phyloP scores from a whole-genome alignment of 129 eudicot species.

The Flaveria sonorensis region DNA sequence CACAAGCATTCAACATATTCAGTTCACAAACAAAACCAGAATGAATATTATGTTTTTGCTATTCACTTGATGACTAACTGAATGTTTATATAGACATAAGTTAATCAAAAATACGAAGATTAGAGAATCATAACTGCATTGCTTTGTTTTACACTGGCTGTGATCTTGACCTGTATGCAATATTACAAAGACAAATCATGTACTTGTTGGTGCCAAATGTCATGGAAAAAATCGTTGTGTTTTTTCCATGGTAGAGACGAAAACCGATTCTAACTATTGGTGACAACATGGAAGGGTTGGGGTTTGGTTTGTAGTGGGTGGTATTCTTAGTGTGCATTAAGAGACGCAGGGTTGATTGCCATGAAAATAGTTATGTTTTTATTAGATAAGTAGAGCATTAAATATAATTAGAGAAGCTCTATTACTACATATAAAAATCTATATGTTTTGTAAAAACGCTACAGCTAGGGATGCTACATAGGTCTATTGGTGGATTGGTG shows the following conservation, averaged over 20 bases:
- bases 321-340: too few relatives aligned
- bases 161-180: constrained; percentile 6
- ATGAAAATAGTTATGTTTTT: too few relatives aligned
- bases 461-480: too few relatives aligned
- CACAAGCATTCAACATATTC: neutral
- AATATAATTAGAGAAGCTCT: too few relatives aligned
- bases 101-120: neutral
- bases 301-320: too few relatives aligned
- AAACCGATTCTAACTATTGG: too few relatives aligned
- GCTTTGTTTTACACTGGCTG: neutral
- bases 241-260: neutral
- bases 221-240: neutral
- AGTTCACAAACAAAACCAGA: neutral
- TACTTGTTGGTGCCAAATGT: neutral
- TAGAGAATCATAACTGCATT: neutral
- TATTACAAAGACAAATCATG: neutral
- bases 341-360: too few relatives aligned
- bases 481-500: too few relatives aligned
- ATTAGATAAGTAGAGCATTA: too few relatives aligned
- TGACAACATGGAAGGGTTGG: too few relatives aligned
- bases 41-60: neutral
- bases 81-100: neutral
- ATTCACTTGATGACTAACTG: neutral
- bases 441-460: too few relatives aligned
- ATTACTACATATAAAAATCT: too few relatives aligned